phyloP scores from a whole-genome alignment of 2,329 filamentous ascomycete genomes.

The Fusarium pseudonygamai region DNA sequence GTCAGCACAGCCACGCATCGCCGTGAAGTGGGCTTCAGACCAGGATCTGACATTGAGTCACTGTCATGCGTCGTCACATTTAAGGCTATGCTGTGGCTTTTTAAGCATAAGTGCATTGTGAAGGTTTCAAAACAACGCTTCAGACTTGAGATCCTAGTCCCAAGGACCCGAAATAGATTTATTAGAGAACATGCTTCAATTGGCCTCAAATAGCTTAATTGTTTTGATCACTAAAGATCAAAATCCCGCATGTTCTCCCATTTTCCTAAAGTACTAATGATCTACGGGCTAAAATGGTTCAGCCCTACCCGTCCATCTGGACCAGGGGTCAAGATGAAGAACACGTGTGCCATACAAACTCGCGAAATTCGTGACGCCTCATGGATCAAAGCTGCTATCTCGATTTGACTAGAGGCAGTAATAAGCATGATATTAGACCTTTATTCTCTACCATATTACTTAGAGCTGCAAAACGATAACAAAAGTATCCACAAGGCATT shows the following conservation, averaged over 20 bases:
- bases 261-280: neutral
- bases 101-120: neutral
- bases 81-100: neutral
- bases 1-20: slow-evolving; percentile 21
- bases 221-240: fast-evolving
- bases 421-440: neutral
- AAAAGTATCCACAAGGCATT: no score
- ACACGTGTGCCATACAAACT: neutral
- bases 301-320: neutral
- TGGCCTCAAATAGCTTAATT: no score
- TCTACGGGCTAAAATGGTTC: neutral
- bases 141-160: neutral
- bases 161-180: no score
- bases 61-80: neutral
- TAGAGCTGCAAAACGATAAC: no score
- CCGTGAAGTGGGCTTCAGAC: neutral
- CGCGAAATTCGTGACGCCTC: neutral
- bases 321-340: neutral
- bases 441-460: no score
- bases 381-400: neutral
- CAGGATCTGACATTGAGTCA: neutral
- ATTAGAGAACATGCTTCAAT: neutral
- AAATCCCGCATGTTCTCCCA: neutral
- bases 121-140: neutral
- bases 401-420: neutral